A percentile compares a stretch with the other conserved stretches of the same genome.
Conservation (phyloP, 768 basidiomycete genomes). For the Phaeotremella skinneri region DNA sequence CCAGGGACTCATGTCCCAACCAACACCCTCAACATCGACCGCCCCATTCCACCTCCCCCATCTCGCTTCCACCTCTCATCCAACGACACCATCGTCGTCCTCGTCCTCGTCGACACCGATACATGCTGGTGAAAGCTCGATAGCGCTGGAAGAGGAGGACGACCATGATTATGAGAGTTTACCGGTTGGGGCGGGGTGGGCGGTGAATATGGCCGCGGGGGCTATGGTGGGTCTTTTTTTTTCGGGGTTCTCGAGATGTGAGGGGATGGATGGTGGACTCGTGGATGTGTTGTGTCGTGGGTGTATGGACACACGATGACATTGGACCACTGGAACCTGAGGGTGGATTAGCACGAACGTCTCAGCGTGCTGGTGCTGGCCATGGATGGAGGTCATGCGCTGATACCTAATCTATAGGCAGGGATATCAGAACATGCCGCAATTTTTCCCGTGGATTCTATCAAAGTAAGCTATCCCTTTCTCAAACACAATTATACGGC, state of each 20-base stretch:
- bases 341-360: no score
- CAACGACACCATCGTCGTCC: background rate
- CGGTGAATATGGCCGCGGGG: conserved; percentile 94
- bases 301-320: no score
- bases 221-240: conserved; percentile 69
- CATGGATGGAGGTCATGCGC: background rate
- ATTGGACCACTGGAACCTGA: no score
- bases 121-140: conserved; percentile 5
- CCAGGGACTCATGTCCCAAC: no score
- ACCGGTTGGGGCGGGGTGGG: conserved; percentile 74
- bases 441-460: conserved; percentile 97
- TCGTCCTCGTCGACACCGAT: background rate
- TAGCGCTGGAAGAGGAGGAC: conserved; percentile 51
- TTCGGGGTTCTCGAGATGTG: conserved; percentile 1
- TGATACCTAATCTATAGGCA: conserved; percentile 60
- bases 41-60: background rate
- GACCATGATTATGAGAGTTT: conserved; percentile 67
- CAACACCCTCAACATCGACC: no score
- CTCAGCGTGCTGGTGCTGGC: conserved; percentile 5
- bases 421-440: conserved; percentile 98
- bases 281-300: conserved; percentile 13
- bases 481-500: background rate
- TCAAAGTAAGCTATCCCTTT: conserved; percentile 67
- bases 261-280: background rate
- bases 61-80: background rate